These are phyloP conservation scores for Botrytis fragariae DNA, from an alignment of 2,329 filamentous ascomycete genomes.

Conservation along the genomic window DNA sequence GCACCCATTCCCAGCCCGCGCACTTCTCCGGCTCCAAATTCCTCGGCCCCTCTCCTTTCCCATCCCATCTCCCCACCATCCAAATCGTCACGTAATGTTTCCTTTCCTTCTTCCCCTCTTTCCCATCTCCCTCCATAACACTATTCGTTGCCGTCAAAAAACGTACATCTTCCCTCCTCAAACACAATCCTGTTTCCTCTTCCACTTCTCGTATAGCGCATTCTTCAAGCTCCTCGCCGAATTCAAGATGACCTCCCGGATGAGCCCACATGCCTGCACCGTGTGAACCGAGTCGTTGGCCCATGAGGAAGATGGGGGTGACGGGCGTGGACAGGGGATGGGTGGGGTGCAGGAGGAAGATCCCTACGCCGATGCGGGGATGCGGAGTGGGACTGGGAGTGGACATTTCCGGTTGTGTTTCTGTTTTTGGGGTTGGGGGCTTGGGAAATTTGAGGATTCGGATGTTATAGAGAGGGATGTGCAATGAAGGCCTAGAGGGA, in stretches of 20 bases:
- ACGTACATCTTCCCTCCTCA: slow-evolving; percentile 46
- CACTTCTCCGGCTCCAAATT: slow-evolving; percentile 53
- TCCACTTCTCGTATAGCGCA: slow-evolving; percentile 66
- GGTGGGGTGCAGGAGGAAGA: slow-evolving; percentile 24
- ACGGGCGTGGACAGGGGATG: background rate
- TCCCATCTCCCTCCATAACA: slow-evolving; percentile 51
- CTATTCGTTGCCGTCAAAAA: slow-evolving; percentile 66
- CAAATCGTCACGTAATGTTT: slow-evolving; percentile 78
- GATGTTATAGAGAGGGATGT: background rate
- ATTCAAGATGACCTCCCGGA: slow-evolving; percentile 74
- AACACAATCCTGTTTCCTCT: slow-evolving; percentile 66
- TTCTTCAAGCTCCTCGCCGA: slow-evolving; percentile 57
- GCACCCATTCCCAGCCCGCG: slow-evolving; percentile 51
- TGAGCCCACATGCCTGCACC: slow-evolving; percentile 57
- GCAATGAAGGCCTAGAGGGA: background rate
- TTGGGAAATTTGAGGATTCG: background rate
- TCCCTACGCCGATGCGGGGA: slow-evolving; percentile 26
- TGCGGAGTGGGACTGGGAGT: background rate
- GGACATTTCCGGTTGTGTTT: background rate
- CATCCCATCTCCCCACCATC: slow-evolving; percentile 52
- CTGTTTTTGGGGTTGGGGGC: background rate
- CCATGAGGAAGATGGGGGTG: slow-evolving; percentile 26
- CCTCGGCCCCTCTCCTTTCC: slow-evolving; percentile 50
- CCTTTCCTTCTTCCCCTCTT: background rate
- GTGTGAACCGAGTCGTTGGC: slow-evolving; percentile 25